A percentile compares a stretch with the other conserved stretches of the same genome.
Conservation (phyloP, 176 grass and related monocot genomes). For the Coix lacrymajobi region DNA sequence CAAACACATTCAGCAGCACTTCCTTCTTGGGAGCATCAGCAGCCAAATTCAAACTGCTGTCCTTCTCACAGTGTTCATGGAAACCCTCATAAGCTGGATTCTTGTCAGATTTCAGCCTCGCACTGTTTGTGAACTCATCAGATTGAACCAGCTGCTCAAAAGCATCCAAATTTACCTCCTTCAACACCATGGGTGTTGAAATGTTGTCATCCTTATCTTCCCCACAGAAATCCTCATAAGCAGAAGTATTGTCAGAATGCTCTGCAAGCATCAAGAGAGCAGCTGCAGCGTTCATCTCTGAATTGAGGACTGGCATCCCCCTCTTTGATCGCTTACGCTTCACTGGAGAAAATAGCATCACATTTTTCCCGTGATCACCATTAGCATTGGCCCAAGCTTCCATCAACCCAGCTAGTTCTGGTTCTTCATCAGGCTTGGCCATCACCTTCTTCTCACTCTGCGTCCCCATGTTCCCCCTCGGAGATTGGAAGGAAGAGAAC, state of each 20-base stretch:
- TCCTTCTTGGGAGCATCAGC: neutral
- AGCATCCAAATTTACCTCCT: neutral
- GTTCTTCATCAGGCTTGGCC: conserved; percentile 14
- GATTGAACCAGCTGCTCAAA: neutral
- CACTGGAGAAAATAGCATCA: conserved; percentile 6
- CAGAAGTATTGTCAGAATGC: neutral
- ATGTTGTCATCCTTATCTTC: neutral
- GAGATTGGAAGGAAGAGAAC: conserved; percentile 21
- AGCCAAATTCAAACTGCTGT: conserved; percentile 25
- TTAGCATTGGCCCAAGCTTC: neutral
- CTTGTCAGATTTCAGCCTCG: neutral
- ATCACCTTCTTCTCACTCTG: neutral
- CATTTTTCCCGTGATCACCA: neutral
- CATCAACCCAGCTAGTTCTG: conserved; percentile 1
- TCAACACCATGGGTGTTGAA: neutral
- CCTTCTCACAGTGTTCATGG: conserved; percentile 5
- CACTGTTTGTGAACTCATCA: neutral
- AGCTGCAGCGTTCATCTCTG: conserved; percentile 26
- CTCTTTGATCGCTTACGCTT: conserved; percentile 36
- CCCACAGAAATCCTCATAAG: conserved; percentile 4
- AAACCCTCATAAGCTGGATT: conserved; percentile 7
- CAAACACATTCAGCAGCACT: conserved; percentile 16
- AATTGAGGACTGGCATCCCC: neutral
- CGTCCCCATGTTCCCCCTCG: neutral
- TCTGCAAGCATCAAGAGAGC: conserved; percentile 27